Evolutionary conservation across 257 asterid species (phyloP), one percentile per base, ranked within the genome.

Genomic region (Plectranthus barbatus): DNA sequence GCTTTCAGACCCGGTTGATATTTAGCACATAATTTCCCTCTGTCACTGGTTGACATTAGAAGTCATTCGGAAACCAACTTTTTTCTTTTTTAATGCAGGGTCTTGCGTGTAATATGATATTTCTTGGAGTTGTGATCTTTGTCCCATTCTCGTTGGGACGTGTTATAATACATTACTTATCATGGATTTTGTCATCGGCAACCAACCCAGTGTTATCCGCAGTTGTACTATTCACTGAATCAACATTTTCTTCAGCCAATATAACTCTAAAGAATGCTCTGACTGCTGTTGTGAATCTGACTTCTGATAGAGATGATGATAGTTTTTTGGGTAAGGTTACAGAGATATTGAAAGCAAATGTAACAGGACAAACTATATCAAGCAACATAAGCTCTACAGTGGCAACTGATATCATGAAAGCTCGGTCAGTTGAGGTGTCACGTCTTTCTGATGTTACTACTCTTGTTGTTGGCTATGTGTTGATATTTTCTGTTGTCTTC

Each of bases 71-170:
- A 15, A 45, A 55, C 33, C 29, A 48, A 26, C 52, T 31, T 17
- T 31, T 64, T 40, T 62, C 67, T 65, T 76, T 40, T 57, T 66
- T 56, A 34, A 3, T 68, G 82, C 91, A 91, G 98, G 98, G 88
- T 74, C 98, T 91, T 76, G 98, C 98, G 7, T 88, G 98, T 83
- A 91, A 91, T 74, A 88, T 86, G 96, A 91, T 91, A 77, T 91
- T 91, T 72, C 95, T 91, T 48, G 98, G 96, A 66, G 95, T 88
- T 60, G 87, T 91, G 42, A 81, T 91, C 24, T 83, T 86, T 76
- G 77, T 88, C 61, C 98, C 98, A 26, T 91, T 91, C 78, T 84
- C 96, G 8, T 62, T 88, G 50, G 98, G 98, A 45, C 90, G 98
- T 9, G 68, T 79, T 56, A 84, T 91, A 60, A 77, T 88, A 53